Evolutionary conservation across 164 flowering plant species (phyloP).

Genomic region (Annona cherimola): DNA sequence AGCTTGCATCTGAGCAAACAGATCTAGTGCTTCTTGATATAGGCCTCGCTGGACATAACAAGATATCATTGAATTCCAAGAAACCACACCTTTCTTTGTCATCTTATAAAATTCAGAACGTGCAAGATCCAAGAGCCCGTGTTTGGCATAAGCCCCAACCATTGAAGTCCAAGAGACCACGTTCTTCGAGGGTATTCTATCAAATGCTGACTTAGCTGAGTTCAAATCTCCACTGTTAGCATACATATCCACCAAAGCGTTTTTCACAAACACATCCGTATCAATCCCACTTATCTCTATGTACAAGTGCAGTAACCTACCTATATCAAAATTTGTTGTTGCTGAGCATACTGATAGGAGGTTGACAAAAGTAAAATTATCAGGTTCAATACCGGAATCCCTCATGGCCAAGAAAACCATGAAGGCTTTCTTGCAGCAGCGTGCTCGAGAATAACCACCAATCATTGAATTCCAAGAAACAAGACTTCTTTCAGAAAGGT

Average conservation of each 20-base stretch:
- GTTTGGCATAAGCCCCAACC: constrained; percentile 39
- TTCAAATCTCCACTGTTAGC: constrained; percentile 39
- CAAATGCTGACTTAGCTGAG: constrained; percentile 27
- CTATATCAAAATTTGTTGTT: constrained; percentile 22
- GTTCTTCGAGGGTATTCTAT: constrained; percentile 30
- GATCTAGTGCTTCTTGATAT: constrained; percentile 27
- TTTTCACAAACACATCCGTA: constrained; percentile 30
- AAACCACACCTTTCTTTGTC: constrained; percentile 42
- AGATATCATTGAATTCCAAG: constrained; percentile 50
- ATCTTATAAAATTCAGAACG: constrained; percentile 31
- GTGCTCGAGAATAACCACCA: constrained; percentile 38
- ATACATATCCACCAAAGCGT: constrained; percentile 52
- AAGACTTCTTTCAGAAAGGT: constrained; percentile 29
- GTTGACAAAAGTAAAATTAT: constrained; percentile 38
- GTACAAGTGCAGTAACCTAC: constrained; percentile 35
- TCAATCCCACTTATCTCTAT: constrained; percentile 30
- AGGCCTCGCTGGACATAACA: constrained; percentile 30
- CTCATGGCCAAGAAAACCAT: constrained; percentile 36
- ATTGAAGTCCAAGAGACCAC: constrained; percentile 59
- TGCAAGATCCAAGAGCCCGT: constrained; percentile 33
- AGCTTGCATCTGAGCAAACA: constrained; percentile 31
- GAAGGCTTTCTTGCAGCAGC: constrained; percentile 28
- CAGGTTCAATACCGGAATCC: constrained; percentile 27
- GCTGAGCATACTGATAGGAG: constrained; percentile 46
- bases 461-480: constrained; percentile 61